A percentile compares a stretch with the other conserved stretches of the same genome.
These are phyloP conservation scores for Tulasnella sp. DNA, from an alignment of 768 basidiomycete genomes.

Conservation along the genomic window DNA sequence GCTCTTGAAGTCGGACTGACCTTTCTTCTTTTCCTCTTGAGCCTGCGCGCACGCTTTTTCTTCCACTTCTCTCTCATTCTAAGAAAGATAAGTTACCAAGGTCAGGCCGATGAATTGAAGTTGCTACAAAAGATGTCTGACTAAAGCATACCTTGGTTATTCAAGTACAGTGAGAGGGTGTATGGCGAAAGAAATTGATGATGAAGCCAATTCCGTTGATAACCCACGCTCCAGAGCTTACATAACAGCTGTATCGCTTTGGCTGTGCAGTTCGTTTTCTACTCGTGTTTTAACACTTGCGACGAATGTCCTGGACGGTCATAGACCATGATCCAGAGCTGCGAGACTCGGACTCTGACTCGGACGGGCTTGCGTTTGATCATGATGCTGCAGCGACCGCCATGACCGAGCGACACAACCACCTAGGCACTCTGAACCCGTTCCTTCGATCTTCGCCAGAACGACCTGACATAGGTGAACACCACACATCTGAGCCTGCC, in stretches of 20 bases:
- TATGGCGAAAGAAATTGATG: background rate
- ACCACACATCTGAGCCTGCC: too few relatives aligned
- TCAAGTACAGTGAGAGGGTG: background rate
- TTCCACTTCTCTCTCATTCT: slow-evolving; percentile 18
- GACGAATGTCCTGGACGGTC: background rate
- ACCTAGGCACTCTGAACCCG: too few relatives aligned
- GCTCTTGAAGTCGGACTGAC: background rate
- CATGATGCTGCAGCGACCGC: too few relatives aligned
- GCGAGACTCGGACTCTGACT: too few relatives aligned
- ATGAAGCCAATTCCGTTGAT: background rate
- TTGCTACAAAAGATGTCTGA: background rate
- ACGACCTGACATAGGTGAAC: too few relatives aligned
- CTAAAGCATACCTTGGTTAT: background rate
- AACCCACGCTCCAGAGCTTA: background rate
- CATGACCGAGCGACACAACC: too few relatives aligned
- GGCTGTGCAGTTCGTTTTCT: background rate
- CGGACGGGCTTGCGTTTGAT: too few relatives aligned
- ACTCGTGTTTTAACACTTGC: background rate
- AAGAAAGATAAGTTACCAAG: background rate
- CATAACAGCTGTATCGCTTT: background rate
- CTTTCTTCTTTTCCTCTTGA: slow-evolving; percentile 16
- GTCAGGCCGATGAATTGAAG: background rate
- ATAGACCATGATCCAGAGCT: background rate
- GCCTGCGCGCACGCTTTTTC: slow-evolving; percentile 16
- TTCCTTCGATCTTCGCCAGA: too few relatives aligned